phyloP scores from a whole-genome alignment of 495 filamentous ascomycete species.

The Zalerion maritima region DNA sequence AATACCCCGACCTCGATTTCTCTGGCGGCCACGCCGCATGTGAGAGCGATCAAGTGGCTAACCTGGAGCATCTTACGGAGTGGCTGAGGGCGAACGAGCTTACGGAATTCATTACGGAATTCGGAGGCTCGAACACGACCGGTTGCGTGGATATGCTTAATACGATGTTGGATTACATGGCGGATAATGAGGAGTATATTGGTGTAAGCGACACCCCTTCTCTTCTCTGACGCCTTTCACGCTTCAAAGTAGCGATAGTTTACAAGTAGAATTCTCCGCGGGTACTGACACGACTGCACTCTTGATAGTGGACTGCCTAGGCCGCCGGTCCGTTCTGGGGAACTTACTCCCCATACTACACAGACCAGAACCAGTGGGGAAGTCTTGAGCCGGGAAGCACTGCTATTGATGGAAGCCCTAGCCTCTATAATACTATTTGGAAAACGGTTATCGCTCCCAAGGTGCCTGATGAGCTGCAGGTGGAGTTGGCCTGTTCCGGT shows the following conservation, averaged over 20 bases:
- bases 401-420: constrained; percentile 26
- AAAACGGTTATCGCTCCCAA: constrained; percentile 27
- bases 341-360: constrained; percentile 30
- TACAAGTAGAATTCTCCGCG: too few species aligned
- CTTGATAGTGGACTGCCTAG: constrained; percentile 43
- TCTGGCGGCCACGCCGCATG: constrained; percentile 28
- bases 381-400: constrained; percentile 32
- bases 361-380: constrained; percentile 25
- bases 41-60: constrained; percentile 19
- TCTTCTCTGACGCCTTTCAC: too few species aligned
- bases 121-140: constrained; percentile 34
- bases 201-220: too few species aligned
- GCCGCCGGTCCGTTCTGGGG: constrained; percentile 39
- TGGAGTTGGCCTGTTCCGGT: constrained; percentile 22
- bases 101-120: constrained; percentile 40
- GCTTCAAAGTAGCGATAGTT: too few species aligned
- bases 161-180: constrained; percentile 33
- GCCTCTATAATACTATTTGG: constrained; percentile 32
- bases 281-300: too few species aligned
- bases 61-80: constrained; percentile 27
- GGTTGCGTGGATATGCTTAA: constrained; percentile 28
- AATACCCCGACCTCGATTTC: constrained; percentile 37
- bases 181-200: constrained; percentile 33
- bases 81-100: constrained; percentile 33
- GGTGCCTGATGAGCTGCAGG: constrained; percentile 26